Evolutionary conservation across 2,329 filamentous ascomycete species (phyloP).

Genomic region (Diaporthe caulivora): DNA sequence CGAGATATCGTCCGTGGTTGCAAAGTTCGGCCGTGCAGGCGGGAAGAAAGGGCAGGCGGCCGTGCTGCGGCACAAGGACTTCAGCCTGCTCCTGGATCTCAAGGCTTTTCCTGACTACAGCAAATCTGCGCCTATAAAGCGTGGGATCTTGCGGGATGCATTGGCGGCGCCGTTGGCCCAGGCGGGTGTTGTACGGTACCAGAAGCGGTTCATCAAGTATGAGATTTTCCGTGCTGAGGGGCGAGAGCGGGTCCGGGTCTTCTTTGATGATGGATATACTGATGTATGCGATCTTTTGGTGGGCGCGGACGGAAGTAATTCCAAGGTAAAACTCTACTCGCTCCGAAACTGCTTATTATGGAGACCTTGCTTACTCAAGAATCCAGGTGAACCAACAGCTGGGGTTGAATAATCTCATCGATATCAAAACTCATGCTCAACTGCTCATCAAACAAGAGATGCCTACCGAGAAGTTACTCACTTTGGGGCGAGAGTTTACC

Average conservation of each 20-base stretch:
- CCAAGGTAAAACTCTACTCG: not conserved
- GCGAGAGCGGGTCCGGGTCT: not conserved
- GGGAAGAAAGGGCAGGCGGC: not conserved
- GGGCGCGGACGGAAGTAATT: not conserved
- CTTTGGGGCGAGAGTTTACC: not conserved
- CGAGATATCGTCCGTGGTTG: not conserved
- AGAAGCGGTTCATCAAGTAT: not conserved
- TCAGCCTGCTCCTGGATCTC: not conserved
- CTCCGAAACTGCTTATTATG: not conserved
- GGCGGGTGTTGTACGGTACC: not conserved
- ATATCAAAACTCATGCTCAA: not conserved
- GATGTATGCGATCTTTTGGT: not conserved
- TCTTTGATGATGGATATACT: not conserved
- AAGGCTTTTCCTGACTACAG: not conserved
- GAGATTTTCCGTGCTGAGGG: not conserved
- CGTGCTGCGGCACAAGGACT: conserved; percentile 11
- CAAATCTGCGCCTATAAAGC: conserved; percentile 15
- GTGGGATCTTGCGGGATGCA: not conserved
- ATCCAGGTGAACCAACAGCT: not conserved
- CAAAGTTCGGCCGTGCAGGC: not conserved
- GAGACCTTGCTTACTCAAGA: not conserved
- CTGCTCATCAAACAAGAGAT: conserved; percentile 12
- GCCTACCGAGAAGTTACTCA: not conserved
- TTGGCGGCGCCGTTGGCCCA: not conserved
- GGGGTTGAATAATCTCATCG: conserved; percentile 4